Percentiles rank a stretch among this genome's conserved stretches.
Conservation (phyloP, 2,329 filamentous ascomycete species). For the Blastomyces percursus region DNA sequence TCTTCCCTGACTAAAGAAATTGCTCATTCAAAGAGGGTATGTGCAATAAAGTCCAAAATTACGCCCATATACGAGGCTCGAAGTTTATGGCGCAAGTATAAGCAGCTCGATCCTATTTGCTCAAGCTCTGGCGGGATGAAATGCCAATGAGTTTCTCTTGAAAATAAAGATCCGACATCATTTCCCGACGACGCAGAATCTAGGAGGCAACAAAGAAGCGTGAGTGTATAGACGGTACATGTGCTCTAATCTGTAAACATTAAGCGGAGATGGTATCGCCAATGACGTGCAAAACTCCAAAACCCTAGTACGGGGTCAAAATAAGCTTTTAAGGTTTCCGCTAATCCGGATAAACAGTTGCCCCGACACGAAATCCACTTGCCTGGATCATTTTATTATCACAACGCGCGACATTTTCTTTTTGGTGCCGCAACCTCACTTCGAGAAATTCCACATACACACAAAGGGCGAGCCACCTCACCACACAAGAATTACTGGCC, state of each 20-base stretch:
- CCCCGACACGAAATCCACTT: not conserved
- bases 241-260: too few relatives aligned
- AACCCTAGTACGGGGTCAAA: not conserved
- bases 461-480: slow-evolving; percentile 2
- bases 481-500: not conserved
- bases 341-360: not conserved
- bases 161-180: not conserved
- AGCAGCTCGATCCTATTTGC: not conserved
- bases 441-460: not conserved
- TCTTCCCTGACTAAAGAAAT: not conserved
- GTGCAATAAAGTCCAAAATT: not conserved
- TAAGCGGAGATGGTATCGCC: too few relatives aligned
- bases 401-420: not conserved
- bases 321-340: slow-evolving; percentile 1
- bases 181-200: not conserved
- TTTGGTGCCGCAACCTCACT: not conserved
- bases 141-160: not conserved
- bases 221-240: too few relatives aligned
- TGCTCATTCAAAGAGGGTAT: not conserved
- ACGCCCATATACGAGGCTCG: not conserved
- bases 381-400: not conserved
- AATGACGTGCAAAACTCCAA: not conserved
- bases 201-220: not conserved
- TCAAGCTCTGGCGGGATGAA: not conserved
- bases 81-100: not conserved